A percentile compares a stretch with the other conserved stretches of the same genome.
These are phyloP conservation scores for Yamadazyma spencermartinsiae DNA, from an alignment of 1,139 yeast genomes.

Conservation along the genomic window DNA sequence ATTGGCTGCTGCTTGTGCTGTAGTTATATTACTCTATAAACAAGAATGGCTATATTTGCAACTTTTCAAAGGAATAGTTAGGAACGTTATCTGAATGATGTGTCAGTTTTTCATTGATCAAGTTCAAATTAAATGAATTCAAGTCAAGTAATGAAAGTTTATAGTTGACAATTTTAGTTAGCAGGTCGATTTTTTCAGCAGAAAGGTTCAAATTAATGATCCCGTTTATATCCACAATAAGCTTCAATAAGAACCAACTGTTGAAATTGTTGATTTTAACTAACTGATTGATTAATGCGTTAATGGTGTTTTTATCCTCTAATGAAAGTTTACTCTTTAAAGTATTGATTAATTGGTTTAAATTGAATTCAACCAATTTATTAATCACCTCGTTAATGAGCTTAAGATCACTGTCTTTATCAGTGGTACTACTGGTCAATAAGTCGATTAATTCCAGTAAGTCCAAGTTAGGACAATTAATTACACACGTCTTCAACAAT, in stretches of 20 bases:
- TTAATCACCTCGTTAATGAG: slow-evolving; percentile 62
- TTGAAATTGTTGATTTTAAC: slow-evolving; percentile 36
- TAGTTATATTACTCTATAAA: background rate
- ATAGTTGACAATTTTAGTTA: slow-evolving; percentile 44
- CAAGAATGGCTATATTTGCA: slow-evolving; percentile 15
- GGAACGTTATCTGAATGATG: slow-evolving; percentile 36
- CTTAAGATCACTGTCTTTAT: slow-evolving; percentile 69
- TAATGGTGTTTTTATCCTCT: slow-evolving; percentile 17
- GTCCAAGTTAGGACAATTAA: slow-evolving; percentile 71
- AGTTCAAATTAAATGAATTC: slow-evolving; percentile 55
- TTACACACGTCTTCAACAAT: slow-evolving; percentile 76
- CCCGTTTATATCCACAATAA: slow-evolving; percentile 73
- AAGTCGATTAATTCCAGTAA: slow-evolving; percentile 63
- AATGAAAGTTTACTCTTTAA: slow-evolving; percentile 23
- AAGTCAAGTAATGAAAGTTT: slow-evolving; percentile 52
- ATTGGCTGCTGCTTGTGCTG: background rate
- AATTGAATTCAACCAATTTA: slow-evolving; percentile 10
- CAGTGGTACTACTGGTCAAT: slow-evolving; percentile 50
- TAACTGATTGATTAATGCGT: slow-evolving; percentile 29
- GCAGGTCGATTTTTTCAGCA: slow-evolving; percentile 42
- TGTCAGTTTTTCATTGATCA: slow-evolving; percentile 50
- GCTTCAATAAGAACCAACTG: slow-evolving; percentile 62
- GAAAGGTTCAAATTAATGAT: slow-evolving; percentile 56
- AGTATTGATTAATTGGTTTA: slow-evolving; percentile 44
- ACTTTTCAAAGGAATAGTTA: slow-evolving; percentile 52